A percentile compares a stretch with the other conserved stretches of the same genome.
phyloP scores from a whole-genome alignment of 768 basidiomycete genomes.

The Mycena vulgaris region DNA sequence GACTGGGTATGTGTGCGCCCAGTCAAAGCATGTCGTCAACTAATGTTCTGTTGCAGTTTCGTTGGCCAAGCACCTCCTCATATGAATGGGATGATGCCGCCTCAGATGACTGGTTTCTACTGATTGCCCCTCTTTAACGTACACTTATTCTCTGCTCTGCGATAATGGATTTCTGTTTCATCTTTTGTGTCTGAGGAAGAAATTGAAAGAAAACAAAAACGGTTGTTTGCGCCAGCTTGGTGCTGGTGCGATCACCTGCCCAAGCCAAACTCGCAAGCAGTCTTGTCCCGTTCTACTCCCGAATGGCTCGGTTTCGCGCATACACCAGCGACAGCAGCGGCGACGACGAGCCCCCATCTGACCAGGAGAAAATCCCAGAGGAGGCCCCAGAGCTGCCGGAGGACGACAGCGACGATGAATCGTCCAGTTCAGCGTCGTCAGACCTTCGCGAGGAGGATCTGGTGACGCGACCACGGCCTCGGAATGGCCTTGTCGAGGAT shows the following conservation, averaged over 20 bases:
- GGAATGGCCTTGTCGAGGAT: slow-evolving; percentile 68
- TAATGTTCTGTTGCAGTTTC: slow-evolving; percentile 58
- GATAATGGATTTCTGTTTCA: slow-evolving; percentile 32
- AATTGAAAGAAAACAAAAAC: not conserved
- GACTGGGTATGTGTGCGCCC: slow-evolving; percentile 69
- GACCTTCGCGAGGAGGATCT: slow-evolving; percentile 70
- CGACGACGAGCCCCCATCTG: slow-evolving; percentile 55
- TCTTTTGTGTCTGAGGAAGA: not conserved
- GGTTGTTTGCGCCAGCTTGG: slow-evolving; percentile 23
- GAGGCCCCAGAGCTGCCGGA: slow-evolving; percentile 44
- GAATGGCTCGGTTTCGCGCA: slow-evolving; percentile 81
- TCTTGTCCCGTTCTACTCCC: not conserved
- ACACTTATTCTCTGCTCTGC: slow-evolving; percentile 24
- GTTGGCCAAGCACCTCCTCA: slow-evolving; percentile 73
- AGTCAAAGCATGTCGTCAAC: slow-evolving; percentile 25
- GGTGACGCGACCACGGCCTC: slow-evolving; percentile 45
- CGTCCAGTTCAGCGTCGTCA: slow-evolving; percentile 53
- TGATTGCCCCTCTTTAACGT: slow-evolving; percentile 29
- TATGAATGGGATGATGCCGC: slow-evolving; percentile 78
- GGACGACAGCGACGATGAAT: slow-evolving; percentile 55
- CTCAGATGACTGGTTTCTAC: slow-evolving; percentile 36
- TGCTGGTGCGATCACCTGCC: not conserved
- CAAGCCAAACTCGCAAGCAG: not conserved
- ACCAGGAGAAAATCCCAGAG: slow-evolving; percentile 50
- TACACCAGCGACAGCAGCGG: slow-evolving; percentile 72